A percentile compares a stretch with the other conserved stretches of the same genome.
These are phyloP conservation scores for Aureobasidium sp. DNA, from an alignment of 2,329 filamentous ascomycete genomes.

Conservation along the genomic window DNA sequence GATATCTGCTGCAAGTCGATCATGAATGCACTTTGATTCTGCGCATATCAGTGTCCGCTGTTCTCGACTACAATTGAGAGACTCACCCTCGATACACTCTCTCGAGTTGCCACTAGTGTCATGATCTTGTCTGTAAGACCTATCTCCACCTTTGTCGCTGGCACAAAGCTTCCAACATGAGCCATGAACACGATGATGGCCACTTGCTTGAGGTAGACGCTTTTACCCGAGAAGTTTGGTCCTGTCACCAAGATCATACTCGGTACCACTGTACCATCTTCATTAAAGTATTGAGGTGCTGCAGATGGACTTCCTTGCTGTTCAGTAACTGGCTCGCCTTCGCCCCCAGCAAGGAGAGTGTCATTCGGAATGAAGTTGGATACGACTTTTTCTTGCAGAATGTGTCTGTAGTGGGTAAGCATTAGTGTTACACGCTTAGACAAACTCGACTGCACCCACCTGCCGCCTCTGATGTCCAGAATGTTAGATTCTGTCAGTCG, in stretches of 20 bases:
- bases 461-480: conserved; percentile 66
- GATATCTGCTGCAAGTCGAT: conserved; percentile 84
- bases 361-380: conserved; percentile 77
- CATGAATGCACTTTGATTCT: conserved; percentile 60
- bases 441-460: conserved; percentile 36
- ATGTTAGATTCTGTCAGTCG: conserved; percentile 61
- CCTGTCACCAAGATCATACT: conserved; percentile 78
- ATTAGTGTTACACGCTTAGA: neutral
- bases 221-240: conserved; percentile 95
- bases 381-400: conserved; percentile 77
- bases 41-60: neutral
- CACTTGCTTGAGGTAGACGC: conserved; percentile 87
- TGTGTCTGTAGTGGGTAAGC: conserved; percentile 46
- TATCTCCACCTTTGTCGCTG: conserved; percentile 65
- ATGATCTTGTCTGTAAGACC: conserved; percentile 90
- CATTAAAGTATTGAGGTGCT: neutral
- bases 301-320: neutral
- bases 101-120: conserved; percentile 70
- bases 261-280: conserved; percentile 32
- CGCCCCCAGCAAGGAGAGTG: conserved; percentile 59
- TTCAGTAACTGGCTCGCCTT: conserved; percentile 22
- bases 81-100: conserved; percentile 51
- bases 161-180: conserved; percentile 87
- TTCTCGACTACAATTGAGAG: neutral
- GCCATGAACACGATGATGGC: conserved; percentile 87